Evolutionary conservation across 768 basidiomycete species (phyloP).

Genomic region (Psilocybe cubensis): DNA sequence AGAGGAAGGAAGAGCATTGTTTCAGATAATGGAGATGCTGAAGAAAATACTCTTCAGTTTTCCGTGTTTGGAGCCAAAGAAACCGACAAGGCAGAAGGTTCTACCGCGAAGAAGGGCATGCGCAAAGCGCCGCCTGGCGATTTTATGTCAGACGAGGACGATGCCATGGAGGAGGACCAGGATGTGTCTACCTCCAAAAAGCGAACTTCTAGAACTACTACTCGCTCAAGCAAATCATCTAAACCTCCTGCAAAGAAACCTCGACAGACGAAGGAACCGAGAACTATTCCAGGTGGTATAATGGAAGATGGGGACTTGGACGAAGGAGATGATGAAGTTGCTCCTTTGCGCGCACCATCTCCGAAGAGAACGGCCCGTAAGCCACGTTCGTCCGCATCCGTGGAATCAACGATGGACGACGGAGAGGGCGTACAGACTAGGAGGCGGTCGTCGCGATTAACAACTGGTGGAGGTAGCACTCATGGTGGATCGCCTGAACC

Average conservation of each 20-base stretch:
- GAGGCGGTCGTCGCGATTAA: slow-evolving; percentile 48
- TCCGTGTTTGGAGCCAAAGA: slow-evolving; percentile 31
- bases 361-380: slow-evolving; percentile 21
- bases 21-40: slow-evolving; percentile 21
- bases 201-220: slow-evolving; percentile 8
- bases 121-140: slow-evolving; percentile 33
- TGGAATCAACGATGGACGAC: slow-evolving; percentile 36
- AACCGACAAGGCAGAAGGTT: slow-evolving; percentile 20
- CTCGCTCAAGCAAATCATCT: not conserved
- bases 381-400: slow-evolving; percentile 32
- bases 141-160: slow-evolving; percentile 24
- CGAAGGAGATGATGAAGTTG: slow-evolving; percentile 41
- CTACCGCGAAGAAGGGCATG: slow-evolving; percentile 37
- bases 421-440: slow-evolving; percentile 39
- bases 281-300: slow-evolving; percentile 47
- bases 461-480: slow-evolving; percentile 29
- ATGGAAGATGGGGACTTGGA: slow-evolving; percentile 38
- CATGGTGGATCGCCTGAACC: slow-evolving; percentile 29
- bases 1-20: slow-evolving; percentile 11
- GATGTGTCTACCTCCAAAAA: slow-evolving; percentile 16
- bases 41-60: slow-evolving; percentile 24
- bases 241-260: slow-evolving; percentile 28
- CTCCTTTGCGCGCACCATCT: slow-evolving; percentile 41
- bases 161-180: slow-evolving; percentile 30
- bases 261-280: slow-evolving; percentile 24